These are phyloP conservation scores for Globisporangium emineosum DNA, from an alignment of 352 stramenopile species.

Conservation along the genomic window DNA sequence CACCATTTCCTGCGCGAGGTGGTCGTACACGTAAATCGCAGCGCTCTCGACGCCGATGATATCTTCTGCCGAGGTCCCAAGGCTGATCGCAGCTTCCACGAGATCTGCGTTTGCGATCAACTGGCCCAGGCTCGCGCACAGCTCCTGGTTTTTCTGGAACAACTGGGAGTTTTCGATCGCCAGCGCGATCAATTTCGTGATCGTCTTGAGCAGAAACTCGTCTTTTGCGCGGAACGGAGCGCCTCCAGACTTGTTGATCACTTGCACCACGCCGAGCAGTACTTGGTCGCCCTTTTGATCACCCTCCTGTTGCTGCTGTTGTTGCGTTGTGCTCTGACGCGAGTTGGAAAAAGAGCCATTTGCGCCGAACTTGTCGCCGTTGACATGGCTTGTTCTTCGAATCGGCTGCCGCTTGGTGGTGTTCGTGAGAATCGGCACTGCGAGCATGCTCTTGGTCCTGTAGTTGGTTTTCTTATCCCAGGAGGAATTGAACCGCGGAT, in stretches of 20 bases:
- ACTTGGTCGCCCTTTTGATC: conserved; percentile 23
- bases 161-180: conserved; percentile 80
- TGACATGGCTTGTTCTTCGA: conserved; percentile 14
- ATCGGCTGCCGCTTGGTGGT: conserved; percentile 20
- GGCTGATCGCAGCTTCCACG: conserved; percentile 50
- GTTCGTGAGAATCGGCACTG: conserved; percentile 65
- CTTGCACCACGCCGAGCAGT: conserved; percentile 70
- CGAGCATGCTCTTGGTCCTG: conserved; percentile 77
- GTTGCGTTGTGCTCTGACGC: neutral
- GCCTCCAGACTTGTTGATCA: conserved; percentile 80
- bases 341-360: neutral
- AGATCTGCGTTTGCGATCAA: conserved; percentile 62
- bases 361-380: neutral
- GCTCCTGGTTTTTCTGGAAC: conserved; percentile 76
- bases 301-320: conserved; percentile 3
- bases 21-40: conserved; percentile 58
- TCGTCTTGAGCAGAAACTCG: conserved; percentile 70
- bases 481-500: conserved; percentile 73
- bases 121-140: conserved; percentile 60
- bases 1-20: conserved; percentile 41
- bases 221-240: conserved; percentile 77
- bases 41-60: conserved; percentile 73
- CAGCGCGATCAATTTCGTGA: conserved; percentile 74
- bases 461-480: conserved; percentile 83
- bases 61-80: conserved; percentile 52